Percentiles rank a stretch among this genome's conserved stretches.
Conservation (phyloP, 2,329 filamentous ascomycete genomes). For the Verticillium zaregamsianum region DNA sequence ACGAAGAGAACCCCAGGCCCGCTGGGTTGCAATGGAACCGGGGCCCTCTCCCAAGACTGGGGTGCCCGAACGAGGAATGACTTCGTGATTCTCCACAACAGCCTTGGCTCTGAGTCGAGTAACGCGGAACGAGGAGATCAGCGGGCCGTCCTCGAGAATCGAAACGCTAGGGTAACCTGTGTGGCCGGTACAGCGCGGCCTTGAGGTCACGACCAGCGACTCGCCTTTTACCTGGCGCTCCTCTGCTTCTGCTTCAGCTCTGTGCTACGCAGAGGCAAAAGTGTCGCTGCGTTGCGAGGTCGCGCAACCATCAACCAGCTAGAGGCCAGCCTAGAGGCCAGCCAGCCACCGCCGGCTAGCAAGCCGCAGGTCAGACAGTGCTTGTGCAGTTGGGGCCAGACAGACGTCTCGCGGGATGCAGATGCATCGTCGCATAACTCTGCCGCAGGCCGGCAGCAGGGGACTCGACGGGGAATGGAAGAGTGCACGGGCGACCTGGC, state of each 20-base stretch:
- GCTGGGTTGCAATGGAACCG: background rate
- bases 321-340: background rate
- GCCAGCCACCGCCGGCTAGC: background rate
- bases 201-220: background rate
- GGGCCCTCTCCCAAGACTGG: background rate
- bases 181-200: background rate
- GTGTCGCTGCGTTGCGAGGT: background rate
- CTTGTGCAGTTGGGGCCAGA: background rate
- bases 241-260: background rate
- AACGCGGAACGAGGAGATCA: background rate
- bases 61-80: background rate
- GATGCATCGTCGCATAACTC: background rate
- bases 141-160: background rate
- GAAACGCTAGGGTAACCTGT: background rate
- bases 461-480: background rate
- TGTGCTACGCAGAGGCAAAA: background rate
- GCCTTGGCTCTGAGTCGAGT: background rate
- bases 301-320: background rate
- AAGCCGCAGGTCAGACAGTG: background rate
- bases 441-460: background rate
- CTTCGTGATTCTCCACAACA: background rate
- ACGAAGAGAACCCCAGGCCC: background rate
- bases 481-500: background rate
- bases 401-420: background rate
- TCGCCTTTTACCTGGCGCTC: background rate